Conservation (phyloP, 441 rosid genomes). For the Corymbia calophylla region DNA sequence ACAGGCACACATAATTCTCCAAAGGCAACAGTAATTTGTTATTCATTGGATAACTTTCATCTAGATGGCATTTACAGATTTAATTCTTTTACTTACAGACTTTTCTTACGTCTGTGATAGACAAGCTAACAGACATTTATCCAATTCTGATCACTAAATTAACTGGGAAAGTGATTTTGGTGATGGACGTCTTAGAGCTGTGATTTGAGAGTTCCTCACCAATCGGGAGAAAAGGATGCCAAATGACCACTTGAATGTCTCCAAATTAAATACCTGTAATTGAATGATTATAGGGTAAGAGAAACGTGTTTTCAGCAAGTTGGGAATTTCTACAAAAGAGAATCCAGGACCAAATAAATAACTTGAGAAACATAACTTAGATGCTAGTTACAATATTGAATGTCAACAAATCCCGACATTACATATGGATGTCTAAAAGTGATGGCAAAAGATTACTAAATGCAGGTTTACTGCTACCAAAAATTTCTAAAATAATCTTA, state of each 20-base stretch:
- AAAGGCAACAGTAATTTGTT: not conserved
- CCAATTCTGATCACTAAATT: not conserved
- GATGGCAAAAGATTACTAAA: not conserved
- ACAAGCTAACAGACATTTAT: not conserved
- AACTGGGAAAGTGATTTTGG: not conserved
- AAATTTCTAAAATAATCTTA: not conserved
- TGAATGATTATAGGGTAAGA: not conserved
- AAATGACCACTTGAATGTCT: slow-evolving; percentile 93
- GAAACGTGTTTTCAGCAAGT: not conserved
- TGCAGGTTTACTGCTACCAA: not conserved
- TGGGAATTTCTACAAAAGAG: not conserved
- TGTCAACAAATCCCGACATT: not conserved
- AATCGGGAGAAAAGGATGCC: slow-evolving; percentile 95
- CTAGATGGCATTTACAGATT: not conserved
- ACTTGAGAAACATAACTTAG: not conserved
- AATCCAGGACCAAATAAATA: not conserved
- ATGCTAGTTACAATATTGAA: not conserved
- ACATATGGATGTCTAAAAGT: not conserved
- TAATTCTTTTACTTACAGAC: not conserved
- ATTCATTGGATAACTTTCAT: not conserved
- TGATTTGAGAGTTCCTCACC: slow-evolving; percentile 38
- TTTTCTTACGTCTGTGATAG: not conserved
- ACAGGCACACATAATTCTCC: not conserved
- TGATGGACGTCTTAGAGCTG: not conserved
- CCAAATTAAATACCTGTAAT: slow-evolving; percentile 76